Conservation (phyloP, 2,329 filamentous ascomycete genomes). For the Plectosphaerella cucumerina region DNA sequence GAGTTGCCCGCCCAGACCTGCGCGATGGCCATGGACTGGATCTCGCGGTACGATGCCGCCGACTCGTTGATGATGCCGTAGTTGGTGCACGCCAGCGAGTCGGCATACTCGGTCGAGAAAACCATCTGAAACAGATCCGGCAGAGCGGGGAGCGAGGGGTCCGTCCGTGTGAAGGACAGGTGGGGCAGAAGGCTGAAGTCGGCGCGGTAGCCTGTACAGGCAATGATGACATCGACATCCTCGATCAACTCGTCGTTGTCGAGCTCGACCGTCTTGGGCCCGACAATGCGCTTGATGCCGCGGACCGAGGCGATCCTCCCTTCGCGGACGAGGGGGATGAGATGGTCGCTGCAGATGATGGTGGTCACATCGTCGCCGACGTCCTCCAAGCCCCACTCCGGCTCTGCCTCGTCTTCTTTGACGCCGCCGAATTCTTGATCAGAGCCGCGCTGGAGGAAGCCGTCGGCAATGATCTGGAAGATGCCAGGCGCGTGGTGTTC, state of each 20-base stretch:
- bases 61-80: slow-evolving; percentile 28
- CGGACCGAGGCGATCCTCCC: slow-evolving; percentile 1
- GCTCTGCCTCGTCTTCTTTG: neutral
- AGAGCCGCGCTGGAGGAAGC: slow-evolving; percentile 5
- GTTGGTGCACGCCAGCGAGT: slow-evolving; percentile 39
- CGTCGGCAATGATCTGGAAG: slow-evolving; percentile 10
- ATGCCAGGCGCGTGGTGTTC: slow-evolving; percentile 11
- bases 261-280: slow-evolving; percentile 20
- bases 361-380: neutral
- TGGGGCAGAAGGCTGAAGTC: slow-evolving; percentile 23
- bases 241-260: slow-evolving; percentile 20
- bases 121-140: slow-evolving; percentile 37
- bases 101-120: slow-evolving; percentile 36
- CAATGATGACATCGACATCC: slow-evolving; percentile 25
- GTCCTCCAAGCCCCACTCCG: slow-evolving; percentile 3
- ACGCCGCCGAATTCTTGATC: neutral
- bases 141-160: slow-evolving; percentile 19
- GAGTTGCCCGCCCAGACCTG: slow-evolving; percentile 21
- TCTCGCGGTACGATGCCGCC: slow-evolving; percentile 32
- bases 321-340: slow-evolving; percentile 1
- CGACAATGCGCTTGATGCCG: slow-evolving; percentile 13
- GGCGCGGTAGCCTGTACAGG: slow-evolving; percentile 28
- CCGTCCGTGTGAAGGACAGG: slow-evolving; percentile 19
- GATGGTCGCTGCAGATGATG: slow-evolving; percentile 2
- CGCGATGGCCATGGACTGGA: slow-evolving; percentile 33